Evolutionary conservation across 345 rosid genomes (phyloP).

Genomic region (Eucalyptus sideroxylon): DNA sequence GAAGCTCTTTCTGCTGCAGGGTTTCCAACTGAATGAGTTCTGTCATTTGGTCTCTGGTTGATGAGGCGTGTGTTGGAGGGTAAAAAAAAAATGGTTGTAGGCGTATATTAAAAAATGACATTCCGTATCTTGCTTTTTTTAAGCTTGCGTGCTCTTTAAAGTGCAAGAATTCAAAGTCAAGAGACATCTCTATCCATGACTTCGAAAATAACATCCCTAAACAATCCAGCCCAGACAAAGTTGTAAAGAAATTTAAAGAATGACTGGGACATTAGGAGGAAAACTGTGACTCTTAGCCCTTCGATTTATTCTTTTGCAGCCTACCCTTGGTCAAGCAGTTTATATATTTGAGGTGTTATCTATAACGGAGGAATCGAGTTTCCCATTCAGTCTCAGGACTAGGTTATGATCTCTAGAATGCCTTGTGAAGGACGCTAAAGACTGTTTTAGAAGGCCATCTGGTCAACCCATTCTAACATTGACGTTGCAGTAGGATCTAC

Average conservation of each 20-base stretch:
- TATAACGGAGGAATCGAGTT: not conserved
- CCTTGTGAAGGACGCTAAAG: not conserved
- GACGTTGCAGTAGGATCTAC: not conserved
- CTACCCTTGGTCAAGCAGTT: not conserved
- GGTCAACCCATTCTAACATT: not conserved
- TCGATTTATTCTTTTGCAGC: not conserved
- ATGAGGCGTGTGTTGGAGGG: too few species aligned
- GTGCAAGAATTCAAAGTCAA: not conserved
- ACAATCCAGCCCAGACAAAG: not conserved
- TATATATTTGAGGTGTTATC: not conserved
- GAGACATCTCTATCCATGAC: not conserved
- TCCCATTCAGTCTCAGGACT: not conserved
- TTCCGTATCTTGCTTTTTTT: not conserved
- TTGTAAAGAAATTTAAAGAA: not conserved
- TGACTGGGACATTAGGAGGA: not conserved
- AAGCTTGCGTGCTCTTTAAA: not conserved
- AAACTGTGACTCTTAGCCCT: not conserved
- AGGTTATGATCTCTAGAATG: not conserved
- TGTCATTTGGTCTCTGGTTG: not conserved
- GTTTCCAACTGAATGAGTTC: not conserved
- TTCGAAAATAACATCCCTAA: not conserved
- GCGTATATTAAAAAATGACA: not conserved
- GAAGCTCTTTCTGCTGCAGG: not conserved
- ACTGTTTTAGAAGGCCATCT: not conserved
- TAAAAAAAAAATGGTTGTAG: rapidly evolving